Evolutionary conservation across 345 rosid genomes (phyloP).

Genomic region (Murraya paniculata): DNA sequence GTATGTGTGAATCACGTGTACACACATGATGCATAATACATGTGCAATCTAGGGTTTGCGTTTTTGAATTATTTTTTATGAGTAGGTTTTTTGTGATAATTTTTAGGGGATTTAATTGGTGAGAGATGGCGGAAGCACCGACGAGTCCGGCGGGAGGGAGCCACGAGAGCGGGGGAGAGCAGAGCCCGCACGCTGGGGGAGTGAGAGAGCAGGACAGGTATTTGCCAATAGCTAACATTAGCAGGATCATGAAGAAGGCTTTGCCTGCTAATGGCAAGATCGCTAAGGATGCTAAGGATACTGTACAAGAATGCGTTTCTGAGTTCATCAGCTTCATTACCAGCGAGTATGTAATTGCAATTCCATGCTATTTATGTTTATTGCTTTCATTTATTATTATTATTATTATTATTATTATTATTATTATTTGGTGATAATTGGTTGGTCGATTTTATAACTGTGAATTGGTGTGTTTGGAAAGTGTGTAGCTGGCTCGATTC

Average conservation of each 20-base stretch:
- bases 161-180: conserved; percentile 61
- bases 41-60: conserved; percentile 11
- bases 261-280: conserved; percentile 64
- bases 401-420: not conserved
- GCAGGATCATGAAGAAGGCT: conserved; percentile 75
- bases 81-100: not conserved
- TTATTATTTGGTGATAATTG: not conserved
- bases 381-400: not conserved
- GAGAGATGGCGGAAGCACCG: conserved; percentile 57
- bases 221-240: conserved; percentile 63
- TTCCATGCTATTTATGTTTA: not conserved
- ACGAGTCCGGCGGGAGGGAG: conserved; percentile 62
- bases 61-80: not conserved
- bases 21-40: not conserved
- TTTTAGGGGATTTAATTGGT: not conserved
- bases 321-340: conserved; percentile 70
- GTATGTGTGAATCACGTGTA: not conserved
- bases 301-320: conserved; percentile 70
- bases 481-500: not conserved
- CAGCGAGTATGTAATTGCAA: conserved; percentile 45
- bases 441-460: not conserved
- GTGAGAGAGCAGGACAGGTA: conserved; percentile 62
- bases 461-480: not conserved
- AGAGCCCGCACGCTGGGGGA: conserved; percentile 47
- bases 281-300: conserved; percentile 65